Evolutionary conservation across 2,329 filamentous ascomycete genomes (phyloP), one percentile per base, ranked within the genome.

Genomic region (Pseudogymnoascus sp.): DNA sequence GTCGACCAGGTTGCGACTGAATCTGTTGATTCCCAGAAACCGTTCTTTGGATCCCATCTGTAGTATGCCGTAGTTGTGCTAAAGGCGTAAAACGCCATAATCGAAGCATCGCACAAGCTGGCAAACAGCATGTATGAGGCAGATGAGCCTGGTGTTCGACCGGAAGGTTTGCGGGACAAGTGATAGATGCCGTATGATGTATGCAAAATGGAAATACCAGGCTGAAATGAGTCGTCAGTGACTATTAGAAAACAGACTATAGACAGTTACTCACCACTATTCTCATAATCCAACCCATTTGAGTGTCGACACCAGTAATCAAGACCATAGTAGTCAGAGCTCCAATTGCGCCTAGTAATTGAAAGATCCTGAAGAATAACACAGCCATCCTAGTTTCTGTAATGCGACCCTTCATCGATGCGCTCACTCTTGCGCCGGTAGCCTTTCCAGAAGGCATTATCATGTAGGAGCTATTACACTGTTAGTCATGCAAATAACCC

Each of bases 81-180:
- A 65, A 84, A 87, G 5, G 78, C 78, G 70, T 84, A 88, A 38
- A 87, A 75, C 7, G 82, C 79, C 25, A 83, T 68, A 50, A 82
- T 75, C 10, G 76, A 77, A 12, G 85, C 70, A 73, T 97, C 93
- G 44, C 89, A 83, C 47, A 91, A 77, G 10, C 84, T 80, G 2
- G 92, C 85, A 73, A 97, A 97, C 63, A 94, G 77, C 75, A 95
- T 91, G 75, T 97, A 97, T 67, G 91, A 93, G 12, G 91, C 87
- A 16, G 91, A 90, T 21, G 91, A 96, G 3, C 81, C 87, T 0
- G 93, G 87, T 0, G 92, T 86, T 61, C 92, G 85, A 50, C 81
- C 83, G 59, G 84, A 85, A 0, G 90, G 83, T 38, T 87, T 84
- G 33, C 90, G 84, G 12, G 84, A 80, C 40, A 95, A 84, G 73